Evolutionary conservation across 176 grass and related monocot species (phyloP).

Genomic region (Leersia perrieri): DNA sequence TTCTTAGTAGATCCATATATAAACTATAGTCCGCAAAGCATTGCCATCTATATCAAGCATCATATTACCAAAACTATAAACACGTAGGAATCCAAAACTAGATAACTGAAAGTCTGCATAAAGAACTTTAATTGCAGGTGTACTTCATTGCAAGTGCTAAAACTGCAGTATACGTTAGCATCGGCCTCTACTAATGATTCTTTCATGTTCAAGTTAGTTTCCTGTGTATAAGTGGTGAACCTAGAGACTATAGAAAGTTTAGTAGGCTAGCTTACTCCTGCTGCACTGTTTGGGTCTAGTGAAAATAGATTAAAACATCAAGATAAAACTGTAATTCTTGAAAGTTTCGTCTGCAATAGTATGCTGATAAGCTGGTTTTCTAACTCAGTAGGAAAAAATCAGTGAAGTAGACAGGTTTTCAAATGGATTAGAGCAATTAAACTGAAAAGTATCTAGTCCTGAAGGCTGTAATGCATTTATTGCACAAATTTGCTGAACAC

Average conservation of each 20-base stretch:
- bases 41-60: not conserved
- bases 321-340: not conserved
- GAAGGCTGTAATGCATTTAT: not conserved
- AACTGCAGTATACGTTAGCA: not conserved
- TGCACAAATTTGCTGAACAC: not conserved
- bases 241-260: not conserved
- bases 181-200: not conserved
- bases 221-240: not conserved
- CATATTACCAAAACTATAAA: not conserved
- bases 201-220: not conserved
- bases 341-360: not conserved
- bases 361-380: not conserved
- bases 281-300: not conserved
- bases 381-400: not conserved
- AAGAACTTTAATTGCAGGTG: not conserved
- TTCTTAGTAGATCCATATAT: conserved; percentile 35
- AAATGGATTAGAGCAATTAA: not conserved
- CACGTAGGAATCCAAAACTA: not conserved
- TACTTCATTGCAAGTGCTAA: not conserved
- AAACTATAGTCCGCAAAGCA: not conserved
- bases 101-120: not conserved
- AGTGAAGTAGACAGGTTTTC: not conserved
- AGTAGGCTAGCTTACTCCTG: not conserved
- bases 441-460: conserved; percentile 12
- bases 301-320: not conserved